Evolutionary conservation across 345 rosid genomes (phyloP).

Genomic region (Garcia nutans): DNA sequence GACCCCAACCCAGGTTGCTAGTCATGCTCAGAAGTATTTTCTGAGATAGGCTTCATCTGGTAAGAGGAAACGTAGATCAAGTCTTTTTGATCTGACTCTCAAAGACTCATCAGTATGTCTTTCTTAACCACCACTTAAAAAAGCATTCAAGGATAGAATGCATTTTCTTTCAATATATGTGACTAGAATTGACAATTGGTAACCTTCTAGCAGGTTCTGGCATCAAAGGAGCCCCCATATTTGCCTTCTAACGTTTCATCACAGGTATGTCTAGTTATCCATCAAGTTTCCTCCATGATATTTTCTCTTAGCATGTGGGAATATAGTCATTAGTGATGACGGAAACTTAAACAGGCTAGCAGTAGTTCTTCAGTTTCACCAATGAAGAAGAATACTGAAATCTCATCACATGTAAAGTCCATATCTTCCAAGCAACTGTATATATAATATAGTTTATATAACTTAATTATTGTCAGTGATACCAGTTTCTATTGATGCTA

Average conservation of each 20-base stretch:
- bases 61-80: conserved; percentile 54
- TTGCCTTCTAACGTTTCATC: conserved; percentile 6
- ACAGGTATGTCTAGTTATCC: neutral
- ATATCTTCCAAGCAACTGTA: neutral
- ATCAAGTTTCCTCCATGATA: too few relatives aligned
- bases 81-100: conserved; percentile 53
- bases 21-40: conserved; percentile 76
- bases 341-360: neutral
- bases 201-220: conserved; percentile 19
- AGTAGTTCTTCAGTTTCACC: conserved; percentile 3
- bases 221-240: neutral
- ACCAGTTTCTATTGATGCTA: neutral
- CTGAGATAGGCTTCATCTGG: conserved; percentile 36
- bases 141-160: neutral
- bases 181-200: neutral
- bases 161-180: neutral
- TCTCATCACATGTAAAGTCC: conserved; percentile 7
- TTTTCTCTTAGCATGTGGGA: too few relatives aligned
- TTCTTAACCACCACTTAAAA: neutral
- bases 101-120: conserved; percentile 20
- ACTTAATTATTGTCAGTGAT: neutral
- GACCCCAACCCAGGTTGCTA: conserved; percentile 66
- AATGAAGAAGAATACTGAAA: conserved; percentile 3
- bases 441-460: neutral
- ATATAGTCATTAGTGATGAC: too few relatives aligned